Evolutionary conservation across 2,329 filamentous ascomycete genomes (phyloP).

Genomic region (Geosmithia morbida): DNA sequence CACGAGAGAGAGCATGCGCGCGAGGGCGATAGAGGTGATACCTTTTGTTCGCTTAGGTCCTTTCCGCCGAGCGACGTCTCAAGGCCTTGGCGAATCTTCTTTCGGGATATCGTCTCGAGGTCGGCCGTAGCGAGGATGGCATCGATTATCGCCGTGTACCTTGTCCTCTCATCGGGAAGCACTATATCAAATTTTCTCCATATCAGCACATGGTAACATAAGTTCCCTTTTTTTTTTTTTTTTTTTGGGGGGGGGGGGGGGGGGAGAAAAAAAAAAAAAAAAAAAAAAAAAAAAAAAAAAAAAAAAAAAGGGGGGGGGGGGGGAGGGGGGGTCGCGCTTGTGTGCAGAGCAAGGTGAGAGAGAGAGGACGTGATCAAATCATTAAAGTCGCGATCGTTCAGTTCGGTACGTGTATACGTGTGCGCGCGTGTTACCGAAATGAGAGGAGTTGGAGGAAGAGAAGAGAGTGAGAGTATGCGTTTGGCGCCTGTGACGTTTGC

Average conservation of each 20-base stretch:
- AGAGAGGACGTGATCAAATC: too few species aligned
- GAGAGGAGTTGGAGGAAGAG: too few species aligned
- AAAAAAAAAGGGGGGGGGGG: too few species aligned
- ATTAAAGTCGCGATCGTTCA: too few species aligned
- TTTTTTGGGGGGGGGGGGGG: too few species aligned
- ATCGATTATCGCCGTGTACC: conserved; percentile 46
- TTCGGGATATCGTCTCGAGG: conserved; percentile 47
- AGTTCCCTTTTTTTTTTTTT: too few species aligned
- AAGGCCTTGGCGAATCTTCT: conserved; percentile 44
- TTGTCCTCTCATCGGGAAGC: conserved; percentile 29
- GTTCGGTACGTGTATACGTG: neutral
- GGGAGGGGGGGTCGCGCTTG: too few species aligned
- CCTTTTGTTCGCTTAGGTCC: conserved; percentile 46
- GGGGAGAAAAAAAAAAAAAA: too few species aligned
- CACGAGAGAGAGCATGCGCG: neutral
- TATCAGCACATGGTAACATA: too few species aligned
- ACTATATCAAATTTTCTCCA: conserved; percentile 18
- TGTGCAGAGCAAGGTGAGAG: too few species aligned
- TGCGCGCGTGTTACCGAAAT: neutral
- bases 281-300: too few species aligned
- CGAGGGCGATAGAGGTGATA: conserved; percentile 9
- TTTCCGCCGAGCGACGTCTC: conserved; percentile 39
- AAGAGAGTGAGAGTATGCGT: neutral
- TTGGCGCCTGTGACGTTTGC: conserved; percentile 1
- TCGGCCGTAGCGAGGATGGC: conserved; percentile 42